Conservation (phyloP, 345 rosid species). For the Populus alba region DNA sequence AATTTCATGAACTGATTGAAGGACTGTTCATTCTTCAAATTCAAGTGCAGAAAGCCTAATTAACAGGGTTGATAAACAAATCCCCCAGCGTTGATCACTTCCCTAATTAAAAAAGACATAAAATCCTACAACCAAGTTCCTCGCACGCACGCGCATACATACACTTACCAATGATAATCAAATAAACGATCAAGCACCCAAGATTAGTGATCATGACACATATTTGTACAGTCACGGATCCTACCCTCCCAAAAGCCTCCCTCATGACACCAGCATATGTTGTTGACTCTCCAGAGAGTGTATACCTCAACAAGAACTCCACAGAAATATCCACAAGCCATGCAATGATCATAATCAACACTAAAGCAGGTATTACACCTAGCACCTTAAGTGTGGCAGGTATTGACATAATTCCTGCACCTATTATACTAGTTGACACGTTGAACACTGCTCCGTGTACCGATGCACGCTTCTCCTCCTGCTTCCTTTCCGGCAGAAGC, state of each 20-base stretch:
- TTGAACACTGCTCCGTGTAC: constrained; percentile 82
- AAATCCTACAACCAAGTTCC: background rate
- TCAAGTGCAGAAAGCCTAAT: background rate
- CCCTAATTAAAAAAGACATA: background rate
- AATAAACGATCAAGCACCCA: constrained; percentile 66
- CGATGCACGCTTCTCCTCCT: constrained; percentile 36
- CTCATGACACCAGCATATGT: constrained; percentile 82
- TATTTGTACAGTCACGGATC: constrained; percentile 55
- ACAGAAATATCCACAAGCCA: constrained; percentile 72
- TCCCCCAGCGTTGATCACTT: background rate
- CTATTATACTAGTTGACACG: constrained; percentile 75
- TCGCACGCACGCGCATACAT: background rate
- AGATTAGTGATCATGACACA: constrained; percentile 66
- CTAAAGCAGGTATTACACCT: constrained; percentile 73
- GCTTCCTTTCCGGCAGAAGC: constrained; percentile 46
- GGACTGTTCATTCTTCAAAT: background rate
- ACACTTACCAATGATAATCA: constrained; percentile 70
- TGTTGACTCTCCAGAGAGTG: constrained; percentile 51
- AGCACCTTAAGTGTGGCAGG: constrained; percentile 82
- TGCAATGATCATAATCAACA: constrained; percentile 50
- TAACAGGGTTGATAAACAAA: background rate
- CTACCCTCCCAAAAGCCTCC: constrained; percentile 71
- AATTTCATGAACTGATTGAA: background rate
- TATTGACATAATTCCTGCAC: constrained; percentile 92
- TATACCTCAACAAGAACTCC: constrained; percentile 63